phyloP scores from a whole-genome alignment of 768 basidiomycete genomes.

The Clavaria fumosa region DNA sequence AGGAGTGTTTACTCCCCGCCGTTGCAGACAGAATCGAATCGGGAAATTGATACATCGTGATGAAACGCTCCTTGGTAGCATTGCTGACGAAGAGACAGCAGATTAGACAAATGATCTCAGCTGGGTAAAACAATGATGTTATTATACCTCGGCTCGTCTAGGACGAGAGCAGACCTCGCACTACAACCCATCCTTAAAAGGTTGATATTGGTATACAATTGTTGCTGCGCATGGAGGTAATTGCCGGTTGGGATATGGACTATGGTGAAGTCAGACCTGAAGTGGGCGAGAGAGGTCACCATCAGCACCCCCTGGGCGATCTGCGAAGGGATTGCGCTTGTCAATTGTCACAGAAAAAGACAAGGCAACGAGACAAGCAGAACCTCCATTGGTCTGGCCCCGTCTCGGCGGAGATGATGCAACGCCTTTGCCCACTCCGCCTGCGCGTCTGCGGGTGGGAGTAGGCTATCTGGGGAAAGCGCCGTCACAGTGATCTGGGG shows the following conservation, averaged over 20 bases:
- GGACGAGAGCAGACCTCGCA: conserved; percentile 58
- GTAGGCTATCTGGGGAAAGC: conserved; percentile 29
- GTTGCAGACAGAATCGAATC: conserved; percentile 27
- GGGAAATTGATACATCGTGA: conserved; percentile 47
- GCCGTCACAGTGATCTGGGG: conserved; percentile 44
- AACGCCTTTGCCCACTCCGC: conserved; percentile 47
- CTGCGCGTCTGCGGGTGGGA: conserved; percentile 29
- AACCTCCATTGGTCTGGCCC: conserved; percentile 60
- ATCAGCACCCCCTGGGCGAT: conserved; percentile 56
- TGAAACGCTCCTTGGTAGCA: conserved; percentile 67
- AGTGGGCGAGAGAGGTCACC: conserved; percentile 75
- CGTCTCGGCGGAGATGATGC: conserved; percentile 46
- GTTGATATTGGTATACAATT: conserved; percentile 70
- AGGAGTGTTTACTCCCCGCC: conserved; percentile 12
- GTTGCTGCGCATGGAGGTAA: conserved; percentile 45
- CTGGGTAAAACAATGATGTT: background rate
- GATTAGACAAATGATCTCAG: conserved; percentile 5
- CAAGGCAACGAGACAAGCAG: conserved; percentile 1
- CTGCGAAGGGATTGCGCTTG: conserved; percentile 15
- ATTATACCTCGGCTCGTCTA: conserved; percentile 56
- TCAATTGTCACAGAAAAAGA: background rate
- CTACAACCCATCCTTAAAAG: conserved; percentile 74
- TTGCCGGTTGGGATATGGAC: conserved; percentile 62
- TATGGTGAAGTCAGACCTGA: conserved; percentile 77
- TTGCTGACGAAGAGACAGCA: conserved; percentile 34